Evolutionary conservation across 1,139 yeast species (phyloP).

Genomic region (Hemisphaericaspora xylanilytica): DNA sequence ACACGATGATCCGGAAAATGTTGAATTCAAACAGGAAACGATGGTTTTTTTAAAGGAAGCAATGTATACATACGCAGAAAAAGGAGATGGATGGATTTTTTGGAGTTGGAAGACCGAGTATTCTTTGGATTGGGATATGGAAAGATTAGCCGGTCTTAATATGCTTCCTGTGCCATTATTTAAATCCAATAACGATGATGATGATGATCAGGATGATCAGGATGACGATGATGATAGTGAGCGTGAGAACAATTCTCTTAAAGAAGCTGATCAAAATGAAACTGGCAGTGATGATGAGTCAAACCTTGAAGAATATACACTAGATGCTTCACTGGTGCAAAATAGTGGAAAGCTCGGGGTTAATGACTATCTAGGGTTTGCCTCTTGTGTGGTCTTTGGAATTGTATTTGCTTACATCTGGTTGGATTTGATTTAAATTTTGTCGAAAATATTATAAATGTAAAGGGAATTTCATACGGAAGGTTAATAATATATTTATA

Average conservation of each 20-base stretch:
- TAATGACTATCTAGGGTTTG: not conserved
- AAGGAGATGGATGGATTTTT: constrained; percentile 24
- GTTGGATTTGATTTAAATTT: too few relatives aligned
- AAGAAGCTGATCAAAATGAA: not conserved
- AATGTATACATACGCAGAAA: constrained; percentile 18
- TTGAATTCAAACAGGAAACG: constrained; percentile 15
- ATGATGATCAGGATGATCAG: too few relatives aligned
- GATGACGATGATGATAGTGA: too few relatives aligned
- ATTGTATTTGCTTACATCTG: not conserved
- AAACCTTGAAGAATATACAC: not conserved
- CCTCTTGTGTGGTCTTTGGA: not conserved
- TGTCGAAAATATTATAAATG: too few relatives aligned
- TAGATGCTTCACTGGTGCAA: too few relatives aligned
- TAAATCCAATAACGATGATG: too few relatives aligned
- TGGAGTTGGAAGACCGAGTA: constrained; percentile 27
- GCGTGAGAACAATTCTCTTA: too few relatives aligned
- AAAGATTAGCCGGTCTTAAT: constrained; percentile 5
- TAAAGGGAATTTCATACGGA: too few relatives aligned
- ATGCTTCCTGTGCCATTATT: constrained; percentile 13
- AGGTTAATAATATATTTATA: too few relatives aligned
- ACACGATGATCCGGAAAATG: constrained; percentile 17
- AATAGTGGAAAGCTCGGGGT: not conserved
- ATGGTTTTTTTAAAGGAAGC: constrained; percentile 20
- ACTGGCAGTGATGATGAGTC: not conserved
- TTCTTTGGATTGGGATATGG: constrained; percentile 25